phyloP scores from a whole-genome alignment of 1,284 basidiomycete genomes.

The Porodaedalea pini region DNA sequence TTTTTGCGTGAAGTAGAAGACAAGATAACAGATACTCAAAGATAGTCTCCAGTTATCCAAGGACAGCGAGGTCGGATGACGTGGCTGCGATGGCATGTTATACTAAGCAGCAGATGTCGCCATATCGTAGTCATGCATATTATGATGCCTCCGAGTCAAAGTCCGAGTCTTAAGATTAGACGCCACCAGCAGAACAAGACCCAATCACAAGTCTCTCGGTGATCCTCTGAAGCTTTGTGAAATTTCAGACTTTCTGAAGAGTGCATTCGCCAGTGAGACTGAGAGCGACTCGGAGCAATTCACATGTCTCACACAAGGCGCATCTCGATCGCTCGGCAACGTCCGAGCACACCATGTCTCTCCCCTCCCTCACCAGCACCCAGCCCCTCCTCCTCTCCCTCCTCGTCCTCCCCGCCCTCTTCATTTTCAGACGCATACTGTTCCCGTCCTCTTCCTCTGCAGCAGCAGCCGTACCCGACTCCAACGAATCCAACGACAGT shows the following conservation, averaged over 20 bases:
- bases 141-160: neutral
- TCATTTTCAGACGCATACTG: conserved; percentile 1
- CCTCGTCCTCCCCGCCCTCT: conserved; percentile 12
- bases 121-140: neutral
- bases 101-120: neutral
- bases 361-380: neutral
- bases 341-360: conserved; percentile 3
- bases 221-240: no score
- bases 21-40: no score
- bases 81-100: neutral
- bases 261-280: neutral
- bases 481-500: neutral
- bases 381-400: conserved; percentile 13
- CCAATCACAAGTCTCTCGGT: no score
- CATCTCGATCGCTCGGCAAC: neutral
- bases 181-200: neutral
- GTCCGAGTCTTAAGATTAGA: neutral
- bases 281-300: neutral
- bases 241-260: no score
- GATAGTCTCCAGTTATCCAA: no score
- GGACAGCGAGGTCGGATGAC: neutral
- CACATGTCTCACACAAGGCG: neutral
- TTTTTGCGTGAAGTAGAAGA: no score
- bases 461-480: neutral
- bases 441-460: neutral